These are phyloP conservation scores for Myxozyma vanderwaltii DNA, from an alignment of 805 yeast genomes.

Conservation along the genomic window DNA sequence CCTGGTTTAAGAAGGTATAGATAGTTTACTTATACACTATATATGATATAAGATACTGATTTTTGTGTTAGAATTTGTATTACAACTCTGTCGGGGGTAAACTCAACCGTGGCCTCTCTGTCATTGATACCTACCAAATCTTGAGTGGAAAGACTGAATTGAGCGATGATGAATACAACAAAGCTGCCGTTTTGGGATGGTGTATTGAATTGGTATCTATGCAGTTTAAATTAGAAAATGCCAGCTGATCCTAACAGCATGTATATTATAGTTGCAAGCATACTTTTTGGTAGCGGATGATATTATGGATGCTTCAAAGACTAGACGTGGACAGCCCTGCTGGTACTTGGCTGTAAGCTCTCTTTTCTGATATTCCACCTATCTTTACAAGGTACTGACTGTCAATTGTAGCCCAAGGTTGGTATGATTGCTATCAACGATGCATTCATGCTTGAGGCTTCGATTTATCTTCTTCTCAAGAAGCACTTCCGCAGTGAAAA, in stretches of 20 bases:
- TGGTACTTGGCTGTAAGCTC: conserved; percentile 65
- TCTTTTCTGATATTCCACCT: not conserved
- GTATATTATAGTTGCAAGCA: conserved; percentile 63
- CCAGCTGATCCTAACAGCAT: not conserved
- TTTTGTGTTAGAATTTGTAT: conserved; percentile 50
- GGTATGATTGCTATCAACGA: conserved; percentile 96
- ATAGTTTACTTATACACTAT: not conserved
- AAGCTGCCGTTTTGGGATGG: conserved; percentile 93
- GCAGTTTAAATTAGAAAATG: too few relatives aligned
- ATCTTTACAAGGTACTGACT: not conserved
- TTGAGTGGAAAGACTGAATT: conserved; percentile 70
- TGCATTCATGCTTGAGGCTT: conserved; percentile 94
- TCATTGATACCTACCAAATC: conserved; percentile 85
- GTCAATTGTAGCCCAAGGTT: conserved; percentile 56
- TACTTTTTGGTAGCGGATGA: conserved; percentile 97
- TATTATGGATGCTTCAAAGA: conserved; percentile 95
- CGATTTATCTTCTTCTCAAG: conserved; percentile 85
- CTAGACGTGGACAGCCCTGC: conserved; percentile 98
- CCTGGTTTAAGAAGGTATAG: conserved; percentile 69
- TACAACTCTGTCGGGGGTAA: conserved; percentile 97
- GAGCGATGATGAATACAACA: conserved; percentile 68
- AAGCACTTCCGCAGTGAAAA: conserved; percentile 79
- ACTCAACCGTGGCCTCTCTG: conserved; percentile 93
- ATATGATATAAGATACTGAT: not conserved
- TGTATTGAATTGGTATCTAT: conserved; percentile 65